Percentiles rank a stretch among this genome's conserved stretches.
These are phyloP conservation scores for Salicornia ramosissima DNA, from an alignment of 148 eudicot genomes.

Conservation along the genomic window DNA sequence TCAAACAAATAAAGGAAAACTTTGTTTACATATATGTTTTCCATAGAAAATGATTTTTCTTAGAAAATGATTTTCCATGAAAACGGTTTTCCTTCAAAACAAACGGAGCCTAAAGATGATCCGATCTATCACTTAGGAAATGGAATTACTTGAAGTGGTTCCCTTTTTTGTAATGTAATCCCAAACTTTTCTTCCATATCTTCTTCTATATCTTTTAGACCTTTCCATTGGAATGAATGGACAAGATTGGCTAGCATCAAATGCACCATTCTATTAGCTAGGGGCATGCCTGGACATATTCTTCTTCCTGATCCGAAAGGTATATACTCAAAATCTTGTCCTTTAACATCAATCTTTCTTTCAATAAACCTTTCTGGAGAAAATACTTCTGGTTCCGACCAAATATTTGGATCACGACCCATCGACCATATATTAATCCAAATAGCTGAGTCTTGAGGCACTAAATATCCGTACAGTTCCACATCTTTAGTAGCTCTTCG, in stretches of 20 bases:
- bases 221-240: constrained; percentile 30
- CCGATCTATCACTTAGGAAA: constrained; percentile 13
- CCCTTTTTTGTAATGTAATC: constrained; percentile 14
- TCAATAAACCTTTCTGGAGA: constrained; percentile 28
- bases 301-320: constrained; percentile 29
- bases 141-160: constrained; percentile 20
- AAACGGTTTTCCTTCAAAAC: no score
- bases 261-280: constrained; percentile 24
- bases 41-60: no score
- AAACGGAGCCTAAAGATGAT: no score
- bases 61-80: no score
- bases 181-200: constrained; percentile 28
- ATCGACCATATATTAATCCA: constrained; percentile 36
- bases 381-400: constrained; percentile 24
- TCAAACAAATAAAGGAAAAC: no score
- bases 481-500: constrained; percentile 20
- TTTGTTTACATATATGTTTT: no score
- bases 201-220: constrained; percentile 1
- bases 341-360: constrained; percentile 8
- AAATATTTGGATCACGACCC: constrained; percentile 18
- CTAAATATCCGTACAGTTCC: constrained; percentile 13
- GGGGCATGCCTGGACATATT: constrained; percentile 23
- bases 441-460: constrained; percentile 25
- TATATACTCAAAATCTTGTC: constrained; percentile 17
- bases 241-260: constrained; percentile 19